Evolutionary conservation across 1,284 basidiomycete species (phyloP).

Genomic region (Tilletia setariae): DNA sequence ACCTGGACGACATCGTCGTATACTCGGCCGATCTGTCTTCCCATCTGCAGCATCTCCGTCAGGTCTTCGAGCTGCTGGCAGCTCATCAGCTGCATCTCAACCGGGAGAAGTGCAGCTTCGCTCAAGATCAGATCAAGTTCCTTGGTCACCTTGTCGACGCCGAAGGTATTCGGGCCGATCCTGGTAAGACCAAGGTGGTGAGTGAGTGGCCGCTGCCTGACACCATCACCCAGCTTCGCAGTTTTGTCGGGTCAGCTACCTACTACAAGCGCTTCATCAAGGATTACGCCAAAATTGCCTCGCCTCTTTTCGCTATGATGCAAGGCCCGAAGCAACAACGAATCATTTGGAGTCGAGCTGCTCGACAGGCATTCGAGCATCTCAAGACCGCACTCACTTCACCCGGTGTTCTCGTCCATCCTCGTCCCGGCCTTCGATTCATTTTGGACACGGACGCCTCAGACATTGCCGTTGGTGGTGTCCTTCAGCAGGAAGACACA

Average conservation of each 20-base stretch:
- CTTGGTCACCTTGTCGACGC: slow-evolving; percentile 56
- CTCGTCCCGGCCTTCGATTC: slow-evolving; percentile 44
- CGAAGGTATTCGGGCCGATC: slow-evolving; percentile 56
- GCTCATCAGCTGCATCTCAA: neutral
- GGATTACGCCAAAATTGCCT: neutral
- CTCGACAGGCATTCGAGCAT: no score
- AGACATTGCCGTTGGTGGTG: slow-evolving; percentile 1
- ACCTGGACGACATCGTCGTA: neutral
- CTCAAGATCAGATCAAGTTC: slow-evolving; percentile 51
- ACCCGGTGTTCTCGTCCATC: slow-evolving; percentile 55
- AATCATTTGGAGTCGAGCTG: no score
- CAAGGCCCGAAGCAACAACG: slow-evolving; percentile 54
- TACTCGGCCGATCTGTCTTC: neutral
- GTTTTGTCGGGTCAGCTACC: slow-evolving; percentile 5
- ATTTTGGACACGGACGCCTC: slow-evolving; percentile 50
- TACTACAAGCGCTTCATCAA: slow-evolving; percentile 12
- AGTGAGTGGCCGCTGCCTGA: slow-evolving; percentile 56
- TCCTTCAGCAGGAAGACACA: neutral
- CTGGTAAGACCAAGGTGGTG: slow-evolving; percentile 56
- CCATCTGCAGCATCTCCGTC: neutral
- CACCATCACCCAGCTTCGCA: slow-evolving; percentile 26
- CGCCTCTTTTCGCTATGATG: neutral
- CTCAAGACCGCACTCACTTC: slow-evolving; percentile 52
- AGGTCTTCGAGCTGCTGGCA: slow-evolving; percentile 4
- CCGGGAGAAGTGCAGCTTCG: slow-evolving; percentile 18